Percentiles rank a stretch among this genome's conserved stretches.
These are phyloP conservation scores for Atkinsonella hypoxylon DNA, from an alignment of 2,329 filamentous ascomycete species.

Conservation along the genomic window DNA sequence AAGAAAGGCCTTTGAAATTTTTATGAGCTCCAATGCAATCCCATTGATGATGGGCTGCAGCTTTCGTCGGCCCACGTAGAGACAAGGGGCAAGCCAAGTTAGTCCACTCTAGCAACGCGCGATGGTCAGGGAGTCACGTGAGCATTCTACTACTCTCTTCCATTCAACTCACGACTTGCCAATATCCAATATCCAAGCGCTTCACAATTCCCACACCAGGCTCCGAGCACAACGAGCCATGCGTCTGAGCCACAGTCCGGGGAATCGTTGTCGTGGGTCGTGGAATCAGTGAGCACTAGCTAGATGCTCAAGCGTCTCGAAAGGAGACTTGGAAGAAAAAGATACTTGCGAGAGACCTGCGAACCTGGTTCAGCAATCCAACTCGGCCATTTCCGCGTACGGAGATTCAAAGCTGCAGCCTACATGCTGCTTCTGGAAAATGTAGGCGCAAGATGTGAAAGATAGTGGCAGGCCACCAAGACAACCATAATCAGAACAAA, in stretches of 20 bases:
- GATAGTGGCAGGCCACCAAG: too few species aligned
- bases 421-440: too few species aligned
- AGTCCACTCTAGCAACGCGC: neutral
- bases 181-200: neutral
- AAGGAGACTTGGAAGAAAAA: slow-evolving; percentile 3
- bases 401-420: too few species aligned
- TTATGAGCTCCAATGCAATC: slow-evolving; percentile 18
- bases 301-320: neutral
- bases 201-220: slow-evolving; percentile 15
- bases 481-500: too few species aligned
- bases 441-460: too few species aligned
- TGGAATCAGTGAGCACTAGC: neutral
- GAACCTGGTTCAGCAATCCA: slow-evolving; percentile 3
- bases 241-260: slow-evolving; percentile 18
- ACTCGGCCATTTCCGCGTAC: slow-evolving; percentile 5
- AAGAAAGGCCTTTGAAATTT: slow-evolving; percentile 21
- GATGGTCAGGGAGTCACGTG: slow-evolving; percentile 6
- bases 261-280: slow-evolving; percentile 3
- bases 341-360: slow-evolving; percentile 5
- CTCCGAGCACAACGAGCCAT: slow-evolving; percentile 23
- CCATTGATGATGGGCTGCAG: neutral
- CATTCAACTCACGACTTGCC: neutral
- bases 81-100: slow-evolving; percentile 2
- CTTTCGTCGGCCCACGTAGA: neutral
- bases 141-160: neutral